Evolutionary conservation across 2,329 filamentous ascomycete species (phyloP), one percentile per base, ranked within the genome.

Genomic region (Bertia moriformis): DNA sequence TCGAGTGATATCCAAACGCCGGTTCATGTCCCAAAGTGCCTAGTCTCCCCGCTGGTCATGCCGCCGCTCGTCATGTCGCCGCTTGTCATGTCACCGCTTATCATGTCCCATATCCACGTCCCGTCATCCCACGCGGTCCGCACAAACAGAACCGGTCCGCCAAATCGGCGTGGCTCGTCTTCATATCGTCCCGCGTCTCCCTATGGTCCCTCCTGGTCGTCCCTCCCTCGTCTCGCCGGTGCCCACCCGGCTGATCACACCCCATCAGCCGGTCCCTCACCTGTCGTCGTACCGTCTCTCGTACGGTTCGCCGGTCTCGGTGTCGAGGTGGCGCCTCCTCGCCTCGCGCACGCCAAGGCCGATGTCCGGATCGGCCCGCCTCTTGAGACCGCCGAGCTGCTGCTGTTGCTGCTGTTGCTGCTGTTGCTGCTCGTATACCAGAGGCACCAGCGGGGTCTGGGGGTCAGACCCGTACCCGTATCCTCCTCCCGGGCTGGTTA

Each of bases 101-200:
- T 18, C 35, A 37, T 37, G 38, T 38, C 39, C 24, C 10, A 39
- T 38, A 40, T 37, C 19, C 24, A 38, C 41, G 27, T 42, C 38
- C 33, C 33, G 30, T 33, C 39, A 22, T 39, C 44, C 42, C 39
- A 38, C 38, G 44, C 41, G 42, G 40, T 37, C 45, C 38, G 30
- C 42, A 40, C 27, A n/a, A n/a, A n/a, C n/a, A n/a, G n/a, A n/a
- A n/a, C n/a, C n/a, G n/a, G n/a, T n/a, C n/a, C n/a, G n/a, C n/a
- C n/a, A n/a, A n/a, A n/a, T n/a, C n/a, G n/a, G n/a, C 40, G 20
- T 43, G 41, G 45, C 39, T 45, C 42, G 40, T 42, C 41, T 37
- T 51, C 47, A 43, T 48, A 48, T 12, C 42, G 30, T 12, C 18
- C 36, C 27, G 38, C 30, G n/a, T 22, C 19, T 4, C 29, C 18